Evolutionary conservation across 805 yeast genomes (phyloP).

Genomic region (Candida koratica): DNA sequence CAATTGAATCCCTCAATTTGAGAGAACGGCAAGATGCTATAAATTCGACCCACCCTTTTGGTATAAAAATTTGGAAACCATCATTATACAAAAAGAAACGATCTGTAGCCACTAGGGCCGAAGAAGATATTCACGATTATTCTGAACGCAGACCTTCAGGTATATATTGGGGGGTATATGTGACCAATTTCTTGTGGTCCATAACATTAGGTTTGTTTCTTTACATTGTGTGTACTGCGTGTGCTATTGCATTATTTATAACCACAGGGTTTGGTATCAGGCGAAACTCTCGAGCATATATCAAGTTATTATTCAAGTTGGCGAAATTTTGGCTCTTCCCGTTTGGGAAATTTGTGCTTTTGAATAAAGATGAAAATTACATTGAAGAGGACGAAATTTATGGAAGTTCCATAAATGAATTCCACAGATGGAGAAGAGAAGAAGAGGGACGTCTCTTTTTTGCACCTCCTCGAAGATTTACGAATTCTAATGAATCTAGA

Average conservation of each 20-base stretch:
- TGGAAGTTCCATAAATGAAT: conserved; percentile 81
- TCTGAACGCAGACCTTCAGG: conserved; percentile 25
- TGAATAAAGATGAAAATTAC: conserved; percentile 75
- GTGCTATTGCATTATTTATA: conserved; percentile 45
- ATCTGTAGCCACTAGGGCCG: conserved; percentile 88
- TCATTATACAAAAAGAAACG: conserved; percentile 90
- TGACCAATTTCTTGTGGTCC: conserved; percentile 74
- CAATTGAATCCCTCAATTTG: conserved; percentile 80
- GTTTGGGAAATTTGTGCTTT: conserved; percentile 83
- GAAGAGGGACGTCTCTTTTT: conserved; percentile 78
- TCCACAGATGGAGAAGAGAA: conserved; percentile 79
- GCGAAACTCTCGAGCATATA: conserved; percentile 58
- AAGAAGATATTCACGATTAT: conserved; percentile 77
- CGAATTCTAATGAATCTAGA: conserved; percentile 29
- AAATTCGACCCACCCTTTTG: conserved; percentile 95
- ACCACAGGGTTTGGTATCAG: conserved; percentile 39
- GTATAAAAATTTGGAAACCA: conserved; percentile 98
- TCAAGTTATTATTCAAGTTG: conserved; percentile 53
- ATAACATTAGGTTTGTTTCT: conserved; percentile 66
- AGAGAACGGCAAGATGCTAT: conserved; percentile 95
- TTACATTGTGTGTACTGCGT: conserved; percentile 47
- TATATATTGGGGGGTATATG: conserved; percentile 52
- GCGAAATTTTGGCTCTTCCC: conserved; percentile 78
- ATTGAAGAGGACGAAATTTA: conserved; percentile 82
- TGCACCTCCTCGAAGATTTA: conserved; percentile 55